Base-by-base conservation (phyloP, 495 filamentous ascomycete genomes). In the Podospora australis region DNA sequence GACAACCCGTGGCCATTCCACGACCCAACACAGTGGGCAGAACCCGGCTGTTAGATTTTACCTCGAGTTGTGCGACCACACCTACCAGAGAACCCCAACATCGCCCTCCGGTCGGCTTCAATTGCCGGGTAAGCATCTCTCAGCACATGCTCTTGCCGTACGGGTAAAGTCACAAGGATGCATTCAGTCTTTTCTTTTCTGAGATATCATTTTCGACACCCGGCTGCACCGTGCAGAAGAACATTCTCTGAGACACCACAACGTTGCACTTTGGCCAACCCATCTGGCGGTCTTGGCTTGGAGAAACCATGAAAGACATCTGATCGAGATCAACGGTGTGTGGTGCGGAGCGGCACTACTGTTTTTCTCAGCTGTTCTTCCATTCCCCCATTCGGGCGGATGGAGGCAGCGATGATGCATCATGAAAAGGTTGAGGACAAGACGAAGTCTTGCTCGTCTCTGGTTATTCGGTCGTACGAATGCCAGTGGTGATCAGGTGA, bases 151-250 rank as follows among this genome's bases (percentile, higher is more conserved):
- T 17, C 32, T 8, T n/a, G 32, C 40, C 20, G 23, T 23, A 17
- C 40, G 40, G 40, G 25, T 43, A 43, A 43, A 43, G n/a, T 43
- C 40, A 23, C 40, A 13, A 25, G 23, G 40, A 26, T 28, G 40
- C 24, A 25, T 36, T 36, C n/a, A 13, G 0, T 13, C 32, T 17
- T 36, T 23, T 14, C 13, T 11, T 17, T 21, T 23, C 22, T 21
- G 22, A 43, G 16, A 43, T 25, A 9, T 25, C n/a, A 21, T 24
- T 43, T 26, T 24, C 19, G 40, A 4, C 40, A 25, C 14, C 23
- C 40, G 20, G 40, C 40, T 26, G 19, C 20, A 28, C n/a, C 16
- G 11, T 6, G 14, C 22, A 23, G 5, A 23, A 11, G 3, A 24
- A 21, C 17, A 13, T 30, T 30, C 13, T 6, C 26, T 13, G 26